These are phyloP conservation scores for Seiridium cupressi DNA, from an alignment of 2,329 filamentous ascomycete species.

Conservation along the genomic window DNA sequence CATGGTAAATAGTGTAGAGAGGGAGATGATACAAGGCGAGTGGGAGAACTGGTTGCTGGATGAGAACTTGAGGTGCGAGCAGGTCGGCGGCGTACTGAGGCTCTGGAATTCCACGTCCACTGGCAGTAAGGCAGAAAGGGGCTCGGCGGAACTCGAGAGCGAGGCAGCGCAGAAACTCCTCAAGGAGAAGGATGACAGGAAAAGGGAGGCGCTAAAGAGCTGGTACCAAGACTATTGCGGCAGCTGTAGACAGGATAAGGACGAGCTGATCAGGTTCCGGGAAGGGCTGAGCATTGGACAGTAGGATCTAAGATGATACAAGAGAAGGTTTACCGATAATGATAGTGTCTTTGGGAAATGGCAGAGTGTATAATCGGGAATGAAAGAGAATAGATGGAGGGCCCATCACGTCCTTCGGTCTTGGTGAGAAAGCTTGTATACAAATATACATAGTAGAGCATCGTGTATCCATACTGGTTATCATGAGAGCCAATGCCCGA, in stretches of 20 bases:
- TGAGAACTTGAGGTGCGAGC: slow-evolving; percentile 74
- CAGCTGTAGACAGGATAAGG: slow-evolving; percentile 50
- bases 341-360: not conserved
- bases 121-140: slow-evolving; percentile 4
- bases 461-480: not conserved
- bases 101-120: slow-evolving; percentile 16
- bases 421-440: not conserved
- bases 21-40: slow-evolving; percentile 80
- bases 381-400: not conserved
- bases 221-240: slow-evolving; percentile 57
- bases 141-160: slow-evolving; percentile 14
- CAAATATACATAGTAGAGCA: not conserved
- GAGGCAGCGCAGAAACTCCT: slow-evolving; percentile 29
- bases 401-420: not conserved
- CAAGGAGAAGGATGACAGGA: slow-evolving; percentile 21
- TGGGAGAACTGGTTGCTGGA: slow-evolving; percentile 91
- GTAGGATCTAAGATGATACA: not conserved
- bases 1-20: slow-evolving; percentile 85
- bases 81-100: slow-evolving; percentile 48
- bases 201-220: slow-evolving; percentile 32
- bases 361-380: not conserved
- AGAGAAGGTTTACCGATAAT: not conserved
- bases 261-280: slow-evolving; percentile 21
- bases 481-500: not conserved
- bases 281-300: slow-evolving; percentile 17